These are phyloP conservation scores for Yarrowia deformans DNA, from an alignment of 805 yeast genomes.

Conservation along the genomic window DNA sequence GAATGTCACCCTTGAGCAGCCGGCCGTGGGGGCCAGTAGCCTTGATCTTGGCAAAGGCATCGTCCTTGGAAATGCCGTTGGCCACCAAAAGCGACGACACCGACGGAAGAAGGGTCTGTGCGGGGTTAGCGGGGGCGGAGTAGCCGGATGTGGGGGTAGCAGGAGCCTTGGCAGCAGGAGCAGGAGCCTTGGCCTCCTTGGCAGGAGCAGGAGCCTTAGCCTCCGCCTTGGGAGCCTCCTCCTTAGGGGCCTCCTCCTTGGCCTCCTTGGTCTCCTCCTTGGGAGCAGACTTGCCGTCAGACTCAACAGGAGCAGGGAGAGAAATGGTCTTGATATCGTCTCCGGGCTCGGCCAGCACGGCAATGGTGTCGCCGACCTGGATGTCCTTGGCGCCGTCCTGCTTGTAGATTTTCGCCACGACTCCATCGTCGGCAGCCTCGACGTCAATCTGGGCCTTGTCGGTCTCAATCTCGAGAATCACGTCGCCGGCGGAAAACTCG, in stretches of 20 bases:
- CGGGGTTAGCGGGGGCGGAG: slow-evolving; percentile 61
- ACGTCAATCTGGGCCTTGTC: slow-evolving; percentile 98
- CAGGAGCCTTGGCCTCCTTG: slow-evolving; percentile 1
- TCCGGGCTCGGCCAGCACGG: slow-evolving; percentile 83
- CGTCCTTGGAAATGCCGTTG: slow-evolving; percentile 68
- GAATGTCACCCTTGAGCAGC: slow-evolving; percentile 87
- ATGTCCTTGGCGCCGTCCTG: slow-evolving; percentile 80
- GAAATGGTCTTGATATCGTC: slow-evolving; percentile 77
- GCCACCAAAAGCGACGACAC: slow-evolving; percentile 70
- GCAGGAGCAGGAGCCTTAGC: slow-evolving; percentile 24
- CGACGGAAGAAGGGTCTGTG: slow-evolving; percentile 77
- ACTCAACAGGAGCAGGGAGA: slow-evolving; percentile 56
- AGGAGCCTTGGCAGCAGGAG: slow-evolving; percentile 32
- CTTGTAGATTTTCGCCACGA: slow-evolving; percentile 73
- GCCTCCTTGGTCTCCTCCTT: slow-evolving; percentile 43
- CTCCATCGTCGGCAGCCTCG: slow-evolving; percentile 94
- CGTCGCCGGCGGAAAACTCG: slow-evolving; percentile 82
- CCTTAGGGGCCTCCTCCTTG: slow-evolving; percentile 45
- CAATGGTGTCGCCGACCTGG: slow-evolving; percentile 89
- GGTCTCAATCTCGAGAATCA: slow-evolving; percentile 95
- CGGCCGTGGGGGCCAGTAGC: slow-evolving; percentile 93
- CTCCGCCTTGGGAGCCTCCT: slow-evolving; percentile 40
- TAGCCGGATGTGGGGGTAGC: slow-evolving; percentile 38
- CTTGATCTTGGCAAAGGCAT: slow-evolving; percentile 72
- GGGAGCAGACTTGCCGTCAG: not conserved